These are phyloP conservation scores for Arachis stenosperma DNA, from an alignment of 306 rosid genomes.

Conservation along the genomic window DNA sequence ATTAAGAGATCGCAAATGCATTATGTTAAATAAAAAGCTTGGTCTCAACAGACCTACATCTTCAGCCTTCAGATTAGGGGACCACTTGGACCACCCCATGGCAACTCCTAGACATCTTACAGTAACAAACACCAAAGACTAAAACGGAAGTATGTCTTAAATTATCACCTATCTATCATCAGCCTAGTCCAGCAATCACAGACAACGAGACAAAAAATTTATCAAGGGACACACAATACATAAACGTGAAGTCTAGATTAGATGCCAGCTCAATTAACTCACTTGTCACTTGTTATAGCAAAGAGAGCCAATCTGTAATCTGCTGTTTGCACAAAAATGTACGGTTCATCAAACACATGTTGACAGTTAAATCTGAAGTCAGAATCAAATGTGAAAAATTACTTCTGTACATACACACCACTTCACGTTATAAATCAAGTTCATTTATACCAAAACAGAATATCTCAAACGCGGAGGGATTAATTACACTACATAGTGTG, in stretches of 20 bases:
- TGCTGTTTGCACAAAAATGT: neutral
- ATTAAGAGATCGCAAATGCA: conserved; percentile 41
- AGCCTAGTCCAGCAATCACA: neutral
- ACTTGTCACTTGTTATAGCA: conserved; percentile 1
- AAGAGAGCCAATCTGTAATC: conserved; percentile 13
- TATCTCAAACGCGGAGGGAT: neutral
- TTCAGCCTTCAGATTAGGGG: conserved; percentile 28
- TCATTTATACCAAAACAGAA: neutral
- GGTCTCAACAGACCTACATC: conserved; percentile 27
- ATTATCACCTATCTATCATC: neutral
- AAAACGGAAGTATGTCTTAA: conserved; percentile 17
- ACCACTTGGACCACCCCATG: conserved; percentile 30
- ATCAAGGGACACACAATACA: conserved; percentile 22
- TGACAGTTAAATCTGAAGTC: neutral
- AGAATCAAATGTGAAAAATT: neutral
- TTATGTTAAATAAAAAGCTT: conserved; percentile 9
- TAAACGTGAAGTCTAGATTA: neutral
- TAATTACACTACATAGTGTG: neutral
- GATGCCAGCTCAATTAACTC: neutral
- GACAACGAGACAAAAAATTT: neutral
- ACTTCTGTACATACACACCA: neutral
- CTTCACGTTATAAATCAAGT: conserved; percentile 31
- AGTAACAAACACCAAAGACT: conserved; percentile 26
- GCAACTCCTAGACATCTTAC: conserved; percentile 2
- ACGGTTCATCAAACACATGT: neutral